Evolutionary conservation across 2,329 filamentous ascomycete genomes (phyloP).

Genomic region (Hypomyces perniciosus): DNA sequence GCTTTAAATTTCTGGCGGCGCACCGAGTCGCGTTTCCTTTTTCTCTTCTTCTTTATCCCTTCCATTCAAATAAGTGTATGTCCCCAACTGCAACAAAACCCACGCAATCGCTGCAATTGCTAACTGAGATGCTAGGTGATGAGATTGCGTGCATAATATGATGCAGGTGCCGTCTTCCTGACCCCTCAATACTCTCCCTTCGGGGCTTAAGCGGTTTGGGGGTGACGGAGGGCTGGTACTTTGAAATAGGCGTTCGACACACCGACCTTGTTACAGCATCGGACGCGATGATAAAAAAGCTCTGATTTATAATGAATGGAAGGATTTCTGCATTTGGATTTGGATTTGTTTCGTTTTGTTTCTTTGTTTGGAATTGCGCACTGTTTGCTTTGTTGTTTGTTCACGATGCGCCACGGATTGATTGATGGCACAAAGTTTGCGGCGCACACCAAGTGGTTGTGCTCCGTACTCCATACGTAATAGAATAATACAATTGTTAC

Average conservation of each 20-base stretch:
- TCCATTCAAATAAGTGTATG: slow-evolving; percentile 98
- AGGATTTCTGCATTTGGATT: slow-evolving; percentile 16
- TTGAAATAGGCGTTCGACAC: slow-evolving; percentile 99
- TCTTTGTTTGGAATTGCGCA: not conserved
- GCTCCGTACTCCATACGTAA: not conserved
- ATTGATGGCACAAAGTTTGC: not conserved
- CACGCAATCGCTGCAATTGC: slow-evolving; percentile 12
- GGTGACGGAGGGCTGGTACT: slow-evolving; percentile 58
- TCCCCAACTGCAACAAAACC: slow-evolving; percentile 23
- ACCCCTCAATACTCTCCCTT: slow-evolving; percentile 75
- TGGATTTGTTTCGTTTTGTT: slow-evolving; percentile 6
- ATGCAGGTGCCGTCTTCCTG: slow-evolving; percentile 61
- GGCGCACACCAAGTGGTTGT: not conserved
- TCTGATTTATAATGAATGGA: slow-evolving; percentile 65
- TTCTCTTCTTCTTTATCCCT: slow-evolving; percentile 72
- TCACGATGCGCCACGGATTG: not conserved
- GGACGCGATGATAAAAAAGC: slow-evolving; percentile 93
- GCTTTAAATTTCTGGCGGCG: slow-evolving; percentile 32
- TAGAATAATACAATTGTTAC: too few relatives aligned
- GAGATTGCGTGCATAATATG: slow-evolving; percentile 98
- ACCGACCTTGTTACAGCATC: slow-evolving; percentile 92
- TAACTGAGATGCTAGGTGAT: slow-evolving; percentile 69
- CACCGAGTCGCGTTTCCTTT: slow-evolving; percentile 35
- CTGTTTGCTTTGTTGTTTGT: not conserved
- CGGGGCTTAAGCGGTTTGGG: slow-evolving; percentile 83